Evolutionary conservation across 768 basidiomycete species (phyloP), one percentile per base, ranked within the genome.

Genomic region (Xerocomus potaroensis): DNA sequence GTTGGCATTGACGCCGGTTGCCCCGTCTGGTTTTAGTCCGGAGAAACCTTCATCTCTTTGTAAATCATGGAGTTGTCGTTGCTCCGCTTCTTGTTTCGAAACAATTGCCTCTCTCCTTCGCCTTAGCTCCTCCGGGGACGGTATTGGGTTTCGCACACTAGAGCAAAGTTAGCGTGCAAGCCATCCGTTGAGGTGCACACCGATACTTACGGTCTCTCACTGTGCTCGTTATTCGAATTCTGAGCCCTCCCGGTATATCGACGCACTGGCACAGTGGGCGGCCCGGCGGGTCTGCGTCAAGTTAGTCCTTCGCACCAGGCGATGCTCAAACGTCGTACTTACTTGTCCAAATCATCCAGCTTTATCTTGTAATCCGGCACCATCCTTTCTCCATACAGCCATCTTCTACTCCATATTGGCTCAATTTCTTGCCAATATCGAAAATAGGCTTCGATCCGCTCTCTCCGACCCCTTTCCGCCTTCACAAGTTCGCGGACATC

Each of bases 391-490:
- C 51, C 57, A 22, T 56, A 60, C 26, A 65, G 11, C 65, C 65
- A 65, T n/a, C 47, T 10, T 21, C 53, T 55, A 30, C 55, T 50
- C 62, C 66, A 62, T 4, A 5, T 39, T 2, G 55, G 53, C 11
- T 54, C 49, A 5, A 51, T 56, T 22, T 68, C 49, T 22, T 53
- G 51, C 62, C 66, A 67, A 27, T 63, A 56, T 24, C 47, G 43
- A 30, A 60, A 67, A 21, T 53, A 66, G 8, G 49, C 24, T 16
- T 65, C 57, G 54, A 67, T 57, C 12, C 65, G 48, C 35, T 57
- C 56, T 41, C 61, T 47, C 12, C 65, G 50, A 14, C 51, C 61
- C 23, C 12, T 45, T 45, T 65, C 61, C 0, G 53, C 59, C 38
- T 55, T 54, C 1, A 54, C 52, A 8, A 60, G 49, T 4, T 57